These are phyloP conservation scores for Aspergillus vadensis DNA, from an alignment of 2,329 filamentous ascomycete species.

Conservation along the genomic window DNA sequence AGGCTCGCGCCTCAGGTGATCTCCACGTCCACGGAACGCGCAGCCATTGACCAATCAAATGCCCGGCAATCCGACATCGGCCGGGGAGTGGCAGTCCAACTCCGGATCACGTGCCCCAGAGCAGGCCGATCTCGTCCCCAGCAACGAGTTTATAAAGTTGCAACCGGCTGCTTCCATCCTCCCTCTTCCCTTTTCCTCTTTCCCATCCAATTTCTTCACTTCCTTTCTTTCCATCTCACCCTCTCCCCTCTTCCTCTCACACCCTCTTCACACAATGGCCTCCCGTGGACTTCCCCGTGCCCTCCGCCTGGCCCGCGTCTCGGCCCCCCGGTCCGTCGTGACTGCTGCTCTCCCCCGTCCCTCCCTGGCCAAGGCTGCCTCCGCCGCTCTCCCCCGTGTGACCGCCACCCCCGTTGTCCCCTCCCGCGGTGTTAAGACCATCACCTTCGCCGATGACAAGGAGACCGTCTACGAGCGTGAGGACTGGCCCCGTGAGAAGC, in stretches of 20 bases:
- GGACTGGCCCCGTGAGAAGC: constrained; percentile 98
- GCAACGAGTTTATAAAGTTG: constrained; percentile 24
- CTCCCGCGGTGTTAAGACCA: constrained; percentile 88
- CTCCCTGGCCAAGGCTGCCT: constrained; percentile 47
- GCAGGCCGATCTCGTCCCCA: constrained; percentile 10
- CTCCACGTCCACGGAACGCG: not conserved
- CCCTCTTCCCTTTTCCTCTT: constrained; percentile 10
- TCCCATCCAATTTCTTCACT: constrained; percentile 14
- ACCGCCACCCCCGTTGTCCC: constrained; percentile 48
- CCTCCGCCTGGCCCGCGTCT: constrained; percentile 60
- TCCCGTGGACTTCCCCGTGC: constrained; percentile 56
- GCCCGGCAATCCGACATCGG: constrained; percentile 24
- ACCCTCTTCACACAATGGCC: constrained; percentile 43
- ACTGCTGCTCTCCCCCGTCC: constrained; percentile 57
- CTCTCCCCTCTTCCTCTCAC: constrained; percentile 16
- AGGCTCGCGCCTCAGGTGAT: not conserved
- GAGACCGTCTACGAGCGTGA: constrained; percentile 96
- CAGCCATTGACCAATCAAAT: constrained; percentile 3
- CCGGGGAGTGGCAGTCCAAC: constrained; percentile 31
- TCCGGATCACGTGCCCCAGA: constrained; percentile 30
- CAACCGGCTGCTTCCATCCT: constrained; percentile 12
- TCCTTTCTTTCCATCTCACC: constrained; percentile 15
- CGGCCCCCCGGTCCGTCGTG: constrained; percentile 60
- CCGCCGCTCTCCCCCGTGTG: constrained; percentile 45
- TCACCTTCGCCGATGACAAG: constrained; percentile 95